A percentile compares a stretch with the other conserved stretches of the same genome.
Conservation (phyloP, 805 yeast genomes). For the Wickerhamiella qilinensis region DNA sequence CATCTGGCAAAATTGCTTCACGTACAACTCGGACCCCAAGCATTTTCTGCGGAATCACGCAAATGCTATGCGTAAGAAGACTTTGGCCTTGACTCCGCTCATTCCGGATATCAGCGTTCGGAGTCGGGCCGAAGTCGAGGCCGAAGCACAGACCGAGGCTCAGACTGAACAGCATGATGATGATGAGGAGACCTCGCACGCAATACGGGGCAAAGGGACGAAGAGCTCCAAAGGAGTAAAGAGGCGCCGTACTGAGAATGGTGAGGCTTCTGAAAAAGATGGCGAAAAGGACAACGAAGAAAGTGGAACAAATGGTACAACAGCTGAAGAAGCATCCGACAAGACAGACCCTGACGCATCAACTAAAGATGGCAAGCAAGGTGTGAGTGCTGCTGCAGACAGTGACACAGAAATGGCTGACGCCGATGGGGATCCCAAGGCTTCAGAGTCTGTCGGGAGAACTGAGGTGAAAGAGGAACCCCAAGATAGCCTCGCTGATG, state of each 20-base stretch:
- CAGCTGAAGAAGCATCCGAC: background rate
- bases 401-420: background rate
- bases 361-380: no score
- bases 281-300: background rate
- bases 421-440: background rate
- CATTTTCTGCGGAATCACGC: conserved; percentile 88
- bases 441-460: background rate
- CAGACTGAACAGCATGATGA: conserved; percentile 16
- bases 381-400: background rate
- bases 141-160: conserved; percentile 22
- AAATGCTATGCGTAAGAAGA: conserved; percentile 85
- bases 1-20: conserved; percentile 87
- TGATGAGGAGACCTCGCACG: conserved; percentile 6
- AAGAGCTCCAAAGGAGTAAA: conserved; percentile 8
- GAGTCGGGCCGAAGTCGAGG: conserved; percentile 28
- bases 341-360: no score
- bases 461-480: background rate
- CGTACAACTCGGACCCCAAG: conserved; percentile 86
- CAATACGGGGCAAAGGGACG: conserved; percentile 3
- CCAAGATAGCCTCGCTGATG: background rate
- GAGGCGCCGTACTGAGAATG: conserved; percentile 4
- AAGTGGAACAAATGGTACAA: background rate
- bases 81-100: conserved; percentile 55
- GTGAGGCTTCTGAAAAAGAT: no score
- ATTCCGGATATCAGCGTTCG: conserved; percentile 80